A percentile compares a stretch with the other conserved stretches of the same genome.
Conservation (phyloP, 768 basidiomycete species). For the Symmetrospora coprosmae region DNA sequence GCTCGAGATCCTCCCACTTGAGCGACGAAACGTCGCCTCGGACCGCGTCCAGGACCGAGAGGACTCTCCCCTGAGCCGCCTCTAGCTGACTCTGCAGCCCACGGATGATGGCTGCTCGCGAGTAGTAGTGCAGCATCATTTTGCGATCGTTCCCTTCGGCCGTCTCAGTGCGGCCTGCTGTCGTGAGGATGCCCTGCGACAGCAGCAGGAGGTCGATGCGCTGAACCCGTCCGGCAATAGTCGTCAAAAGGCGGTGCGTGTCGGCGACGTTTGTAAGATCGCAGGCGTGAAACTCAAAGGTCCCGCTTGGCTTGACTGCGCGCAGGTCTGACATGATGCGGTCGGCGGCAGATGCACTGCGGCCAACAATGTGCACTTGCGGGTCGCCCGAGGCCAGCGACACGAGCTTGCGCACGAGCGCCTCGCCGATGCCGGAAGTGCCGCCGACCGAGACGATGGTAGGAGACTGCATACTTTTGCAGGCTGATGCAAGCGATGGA, state of each 20-base stretch:
- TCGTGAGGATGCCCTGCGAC: neutral
- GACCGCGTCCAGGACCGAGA: neutral
- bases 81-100: neutral
- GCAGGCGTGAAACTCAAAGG: conserved; percentile 1
- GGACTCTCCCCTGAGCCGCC: neutral
- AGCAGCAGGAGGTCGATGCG: neutral
- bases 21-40: neutral
- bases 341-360: neutral
- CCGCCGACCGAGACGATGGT: conserved; percentile 6
- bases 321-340: neutral
- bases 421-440: conserved; percentile 5
- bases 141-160: conserved; percentile 13
- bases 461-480: neutral
- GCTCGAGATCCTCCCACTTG: conserved; percentile 10
- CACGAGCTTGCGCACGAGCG: neutral
- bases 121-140: conserved; percentile 11
- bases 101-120: neutral
- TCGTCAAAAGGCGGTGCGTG: neutral
- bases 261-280: conserved; percentile 8
- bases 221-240: neutral
- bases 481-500: neutral
- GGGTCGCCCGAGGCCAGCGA: neutral
- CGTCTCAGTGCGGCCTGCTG: conserved; percentile 3
- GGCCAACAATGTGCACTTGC: neutral
- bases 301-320: neutral